A percentile compares a stretch with the other conserved stretches of the same genome.
These are phyloP conservation scores for Triticum dicoccoides DNA, from an alignment of 176 grass and related monocot species.

Conservation along the genomic window DNA sequence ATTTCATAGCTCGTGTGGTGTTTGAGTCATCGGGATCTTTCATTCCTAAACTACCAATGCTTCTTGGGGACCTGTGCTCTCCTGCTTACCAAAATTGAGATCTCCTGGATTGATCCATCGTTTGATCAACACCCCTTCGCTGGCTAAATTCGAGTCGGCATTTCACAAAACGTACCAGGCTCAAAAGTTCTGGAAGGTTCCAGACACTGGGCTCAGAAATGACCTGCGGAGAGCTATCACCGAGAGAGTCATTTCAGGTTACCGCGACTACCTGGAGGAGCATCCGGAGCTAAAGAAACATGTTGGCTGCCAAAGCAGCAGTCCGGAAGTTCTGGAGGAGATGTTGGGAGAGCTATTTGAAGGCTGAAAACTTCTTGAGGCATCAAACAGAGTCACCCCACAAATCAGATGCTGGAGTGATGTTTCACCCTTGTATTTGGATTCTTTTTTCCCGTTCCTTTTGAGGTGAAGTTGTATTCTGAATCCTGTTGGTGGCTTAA, in stretches of 20 bases:
- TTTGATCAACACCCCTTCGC: background rate
- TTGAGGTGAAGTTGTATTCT: background rate
- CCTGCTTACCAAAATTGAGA: background rate
- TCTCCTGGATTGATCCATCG: background rate
- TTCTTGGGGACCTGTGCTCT: background rate
- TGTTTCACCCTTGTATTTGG: background rate
- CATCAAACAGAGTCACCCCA: background rate
- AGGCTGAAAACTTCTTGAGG: background rate
- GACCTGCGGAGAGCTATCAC: background rate
- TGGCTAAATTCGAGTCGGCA: background rate
- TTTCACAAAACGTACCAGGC: background rate
- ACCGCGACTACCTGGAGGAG: background rate
- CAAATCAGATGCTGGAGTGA: background rate
- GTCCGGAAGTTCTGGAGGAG: background rate
- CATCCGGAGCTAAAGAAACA: background rate
- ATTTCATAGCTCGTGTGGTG: background rate
- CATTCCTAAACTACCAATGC: background rate
- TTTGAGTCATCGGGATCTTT: background rate
- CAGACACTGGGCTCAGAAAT: background rate
- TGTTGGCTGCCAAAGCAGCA: background rate
- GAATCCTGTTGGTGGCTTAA: background rate
- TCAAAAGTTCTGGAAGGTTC: conserved; percentile 6
- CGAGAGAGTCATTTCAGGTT: background rate
- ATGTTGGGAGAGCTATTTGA: background rate
- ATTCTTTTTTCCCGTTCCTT: background rate